These are phyloP conservation scores for Stylonectria norvegica DNA, from an alignment of 2,329 filamentous ascomycete species.

Conservation along the genomic window DNA sequence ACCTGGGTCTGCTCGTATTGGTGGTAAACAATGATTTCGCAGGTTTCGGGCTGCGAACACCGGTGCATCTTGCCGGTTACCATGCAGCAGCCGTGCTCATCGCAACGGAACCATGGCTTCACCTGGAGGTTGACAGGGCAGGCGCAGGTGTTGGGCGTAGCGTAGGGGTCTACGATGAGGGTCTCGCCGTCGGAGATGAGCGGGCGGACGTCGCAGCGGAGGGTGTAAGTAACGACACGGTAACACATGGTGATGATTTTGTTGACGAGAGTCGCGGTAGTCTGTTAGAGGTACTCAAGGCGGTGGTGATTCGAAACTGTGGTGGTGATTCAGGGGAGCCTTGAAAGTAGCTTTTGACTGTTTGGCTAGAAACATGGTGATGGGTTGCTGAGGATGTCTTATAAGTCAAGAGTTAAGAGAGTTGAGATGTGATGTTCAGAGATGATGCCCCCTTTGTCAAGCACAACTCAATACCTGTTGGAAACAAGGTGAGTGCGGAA, in stretches of 20 bases:
- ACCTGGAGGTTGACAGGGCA: constrained; percentile 11
- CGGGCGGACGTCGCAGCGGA: constrained; percentile 29
- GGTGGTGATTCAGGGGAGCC: no score
- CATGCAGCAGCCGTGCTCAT: constrained; percentile 28
- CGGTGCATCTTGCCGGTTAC: constrained; percentile 9
- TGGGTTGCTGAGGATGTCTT: no score
- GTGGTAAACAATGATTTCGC: constrained; percentile 13
- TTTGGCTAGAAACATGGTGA: no score
- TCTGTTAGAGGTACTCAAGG: no score
- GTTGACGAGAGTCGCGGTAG: no score
- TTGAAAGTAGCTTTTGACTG: no score
- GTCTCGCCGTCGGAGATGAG: constrained; percentile 22
- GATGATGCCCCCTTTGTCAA: no score
- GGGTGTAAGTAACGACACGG: constrained; percentile 23
- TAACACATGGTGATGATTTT: constrained; percentile 27
- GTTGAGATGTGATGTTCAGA: no score
- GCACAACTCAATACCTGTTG: no score
- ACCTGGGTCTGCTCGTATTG: constrained; percentile 14
- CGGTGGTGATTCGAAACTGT: no score
- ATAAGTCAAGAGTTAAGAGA: no score
- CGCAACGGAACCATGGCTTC: constrained; percentile 16
- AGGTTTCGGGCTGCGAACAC: constrained; percentile 15
- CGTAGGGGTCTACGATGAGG: constrained; percentile 25
- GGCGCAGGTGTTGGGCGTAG: constrained; percentile 14
- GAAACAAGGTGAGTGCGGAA: no score